Evolutionary conservation across 169 alveolate species (phyloP), one percentile per base, ranked within the genome.

Genomic region (Plasmodium ovale): DNA sequence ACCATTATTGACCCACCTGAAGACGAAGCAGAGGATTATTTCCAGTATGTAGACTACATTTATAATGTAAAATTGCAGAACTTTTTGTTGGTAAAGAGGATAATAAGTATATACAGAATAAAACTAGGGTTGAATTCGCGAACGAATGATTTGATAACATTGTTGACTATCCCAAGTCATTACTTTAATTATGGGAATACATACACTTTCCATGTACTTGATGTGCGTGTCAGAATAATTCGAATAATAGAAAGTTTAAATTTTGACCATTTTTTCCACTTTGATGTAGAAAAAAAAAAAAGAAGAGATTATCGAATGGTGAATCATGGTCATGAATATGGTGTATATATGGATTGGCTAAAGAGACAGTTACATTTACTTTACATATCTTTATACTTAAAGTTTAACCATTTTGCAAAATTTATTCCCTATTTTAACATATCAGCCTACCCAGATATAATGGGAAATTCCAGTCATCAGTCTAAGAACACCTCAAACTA

Each of bases 191-290:
- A 60, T 58, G 91, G 91, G 5, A 7, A 85, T 69, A 68, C 70
- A 1, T 85, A 53, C 25, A 56, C 91, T 49, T 85, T 85, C 37
- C 91, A 85, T 21, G 73, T 85, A 21, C 67, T 85, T 19, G 91
- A 85, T 69, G 54, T 85, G 0, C 71, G 91, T 9, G 67, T 85
- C 49, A 44, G 91, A 70, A 54, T 85, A 7, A 27, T 85, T 35
- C 62, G 91, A 3, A 33, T 85, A 14, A 21, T 85, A 23, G 91
- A 85, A 0, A 85, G 87, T 25, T 59, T 85, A 1, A 58, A 85
- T n/a, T 85, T 42, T 23, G 25, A 85, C 19, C 21, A 31, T 44
- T 29, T 58, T 56, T 56, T 56, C 33, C 16, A 42, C 49, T 6
- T 14, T 9, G 56, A 68, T 14, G 10, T 1, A 12, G 73, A 39